Base-by-base conservation (phyloP, 768 basidiomycete genomes). In the Porphyrellus cyaneotinctus region DNA sequence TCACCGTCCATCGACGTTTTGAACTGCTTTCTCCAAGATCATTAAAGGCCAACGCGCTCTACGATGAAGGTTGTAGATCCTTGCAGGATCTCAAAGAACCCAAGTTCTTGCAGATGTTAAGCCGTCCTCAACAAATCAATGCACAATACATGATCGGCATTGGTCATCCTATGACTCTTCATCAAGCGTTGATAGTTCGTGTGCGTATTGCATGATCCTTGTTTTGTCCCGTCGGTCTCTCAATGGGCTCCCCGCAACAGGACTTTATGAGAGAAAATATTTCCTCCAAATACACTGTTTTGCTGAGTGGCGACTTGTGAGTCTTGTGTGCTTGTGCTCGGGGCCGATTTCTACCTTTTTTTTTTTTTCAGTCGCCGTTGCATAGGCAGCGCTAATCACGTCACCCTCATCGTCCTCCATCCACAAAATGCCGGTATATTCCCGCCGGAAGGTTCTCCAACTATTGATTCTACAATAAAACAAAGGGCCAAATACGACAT, bases 221-320 rank as follows among this genome's bases (percentile, higher is more conserved):
- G 14, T 20, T 10, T 35, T 33, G 6, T 13, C 30, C 17, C 30
- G 2, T 15, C 6, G 17, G 44, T 35, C 7, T 22, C 48, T 45
- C 17, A 50, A 17, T 24, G 31, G 42, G 44, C 26, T 33, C 33
- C 33, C 43, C 1, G 26, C 20, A 14, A 43, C 53, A 85, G 84
- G 69, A 72, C 45, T 83, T 81, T 45, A 72, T 82, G 47, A 71
- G 68, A 30, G 70, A 77, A 15, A 73, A 72, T 51, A 54, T 84
- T 7, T 73, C 76, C 33, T 61, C 72, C 18, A 76, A 74, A 41
- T 81, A 76, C 56, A 78, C 82, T 52, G 56, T 80, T 17, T 60
- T 75, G 28, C 59, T 82, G n/a, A 74, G 73, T 0, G 84, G 83
- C 11, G 74, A 73, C 67, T 81, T 84, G 85, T 87, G 61, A 63